These are phyloP conservation scores for Sclerotinia nivalis DNA, from an alignment of 2,329 filamentous ascomycete genomes.

Conservation along the genomic window DNA sequence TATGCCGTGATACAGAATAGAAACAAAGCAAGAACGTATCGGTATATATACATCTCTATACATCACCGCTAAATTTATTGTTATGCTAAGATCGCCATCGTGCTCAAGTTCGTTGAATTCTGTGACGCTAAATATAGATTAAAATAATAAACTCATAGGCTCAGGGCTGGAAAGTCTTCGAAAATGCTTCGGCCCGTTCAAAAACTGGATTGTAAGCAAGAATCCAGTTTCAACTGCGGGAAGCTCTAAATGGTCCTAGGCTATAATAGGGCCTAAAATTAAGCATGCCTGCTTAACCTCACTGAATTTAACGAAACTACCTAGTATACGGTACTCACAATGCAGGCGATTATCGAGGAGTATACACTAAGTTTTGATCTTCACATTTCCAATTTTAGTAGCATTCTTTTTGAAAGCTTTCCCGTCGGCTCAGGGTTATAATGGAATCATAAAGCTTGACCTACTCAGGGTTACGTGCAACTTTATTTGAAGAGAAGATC, in stretches of 20 bases:
- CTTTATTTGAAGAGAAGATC: not conserved
- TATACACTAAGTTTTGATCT: not conserved
- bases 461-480: not conserved
- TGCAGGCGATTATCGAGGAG: not conserved
- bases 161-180: no score
- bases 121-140: no score
- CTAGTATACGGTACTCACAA: not conserved
- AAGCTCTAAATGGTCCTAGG: no score
- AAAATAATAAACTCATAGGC: no score
- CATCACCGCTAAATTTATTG: not conserved
- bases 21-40: not conserved
- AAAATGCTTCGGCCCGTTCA: no score
- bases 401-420: conserved; percentile 2
- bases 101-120: not conserved
- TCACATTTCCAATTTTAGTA: not conserved
- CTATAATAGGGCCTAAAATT: no score
- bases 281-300: no score
- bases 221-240: no score
- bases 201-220: no score
- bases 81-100: not conserved
- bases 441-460: not conserved
- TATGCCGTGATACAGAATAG: not conserved
- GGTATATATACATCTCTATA: not conserved
- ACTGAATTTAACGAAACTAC: no score
- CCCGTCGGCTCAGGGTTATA: conserved; percentile 6